Evolutionary conservation across 306 rosid species (phyloP).

Genomic region (cucumber (Cucumis sativus)): DNA sequence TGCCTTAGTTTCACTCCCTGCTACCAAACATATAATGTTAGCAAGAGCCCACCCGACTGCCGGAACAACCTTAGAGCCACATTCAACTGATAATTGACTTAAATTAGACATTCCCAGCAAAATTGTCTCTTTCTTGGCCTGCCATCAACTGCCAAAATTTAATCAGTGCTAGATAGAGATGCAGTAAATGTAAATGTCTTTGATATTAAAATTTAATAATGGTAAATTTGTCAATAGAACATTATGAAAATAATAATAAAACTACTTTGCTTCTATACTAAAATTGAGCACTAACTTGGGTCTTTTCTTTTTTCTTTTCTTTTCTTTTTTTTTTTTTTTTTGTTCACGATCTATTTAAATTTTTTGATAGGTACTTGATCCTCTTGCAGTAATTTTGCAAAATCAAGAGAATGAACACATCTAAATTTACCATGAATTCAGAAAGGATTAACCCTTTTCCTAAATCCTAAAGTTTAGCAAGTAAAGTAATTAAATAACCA

Average conservation of each 20-base stretch:
- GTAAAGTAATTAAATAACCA: background rate
- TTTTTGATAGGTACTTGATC: background rate
- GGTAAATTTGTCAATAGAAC: background rate
- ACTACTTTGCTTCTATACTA: too few species aligned
- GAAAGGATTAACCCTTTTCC: background rate
- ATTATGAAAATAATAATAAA: too few species aligned
- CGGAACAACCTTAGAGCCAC: conserved; percentile 42
- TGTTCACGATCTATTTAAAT: background rate
- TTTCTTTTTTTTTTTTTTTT: background rate
- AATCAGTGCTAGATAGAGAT: conserved; percentile 59
- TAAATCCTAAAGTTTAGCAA: background rate
- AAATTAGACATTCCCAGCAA: conserved; percentile 45
- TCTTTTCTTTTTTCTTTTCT: too few species aligned
- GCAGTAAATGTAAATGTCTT: background rate
- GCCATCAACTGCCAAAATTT: conserved; percentile 89
- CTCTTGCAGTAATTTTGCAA: background rate
- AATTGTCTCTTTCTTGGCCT: conserved; percentile 70
- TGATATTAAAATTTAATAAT: background rate
- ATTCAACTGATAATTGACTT: conserved; percentile 28
- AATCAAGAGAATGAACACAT: background rate
- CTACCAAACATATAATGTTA: conserved; percentile 56
- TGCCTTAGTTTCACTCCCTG: conserved; percentile 37
- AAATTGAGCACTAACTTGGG: too few species aligned
- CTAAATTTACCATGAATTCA: background rate
- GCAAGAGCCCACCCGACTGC: conserved; percentile 93